Conservation (phyloP, 169 alveolate species). For the Eimeria falciformis region DNA sequence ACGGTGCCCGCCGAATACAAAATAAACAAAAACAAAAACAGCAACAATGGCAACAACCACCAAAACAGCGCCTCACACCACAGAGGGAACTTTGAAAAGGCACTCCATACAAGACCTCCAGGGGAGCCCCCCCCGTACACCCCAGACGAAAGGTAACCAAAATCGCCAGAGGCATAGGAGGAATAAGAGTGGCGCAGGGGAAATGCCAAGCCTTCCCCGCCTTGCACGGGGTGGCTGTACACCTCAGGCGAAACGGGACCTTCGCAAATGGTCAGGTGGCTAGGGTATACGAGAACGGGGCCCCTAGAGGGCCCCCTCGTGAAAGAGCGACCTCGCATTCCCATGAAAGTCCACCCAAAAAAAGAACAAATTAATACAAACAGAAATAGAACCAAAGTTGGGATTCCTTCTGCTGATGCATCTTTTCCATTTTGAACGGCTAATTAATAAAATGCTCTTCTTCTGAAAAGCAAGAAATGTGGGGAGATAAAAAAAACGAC, state of each 20-base stretch:
- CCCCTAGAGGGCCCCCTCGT: neutral
- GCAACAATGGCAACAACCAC: neutral
- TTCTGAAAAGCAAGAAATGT: too few species aligned
- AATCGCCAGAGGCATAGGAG: neutral
- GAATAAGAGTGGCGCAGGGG: neutral
- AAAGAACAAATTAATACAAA: too few species aligned
- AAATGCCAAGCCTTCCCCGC: neutral
- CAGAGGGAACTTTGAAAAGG: neutral
- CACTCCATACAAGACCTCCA: neutral
- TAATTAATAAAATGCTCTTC: too few species aligned
- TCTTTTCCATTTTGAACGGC: too few species aligned
- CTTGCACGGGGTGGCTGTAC: neutral
- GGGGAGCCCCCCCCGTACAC: slow-evolving; percentile 35
- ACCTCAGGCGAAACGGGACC: neutral
- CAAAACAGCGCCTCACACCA: neutral
- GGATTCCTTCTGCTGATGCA: too few species aligned
- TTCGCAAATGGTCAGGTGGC: neutral
- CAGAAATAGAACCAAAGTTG: too few species aligned
- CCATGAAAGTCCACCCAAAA: too few species aligned
- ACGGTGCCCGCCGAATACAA: neutral
- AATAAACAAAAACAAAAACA: neutral
- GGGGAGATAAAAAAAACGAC: too few species aligned
- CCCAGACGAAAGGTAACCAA: neutral
- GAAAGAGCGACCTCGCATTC: neutral
- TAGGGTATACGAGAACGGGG: neutral